Percentiles rank a stretch among this genome's conserved stretches.
phyloP scores from a whole-genome alignment of 805 yeast genomes.

The Alloascoidea africana region DNA sequence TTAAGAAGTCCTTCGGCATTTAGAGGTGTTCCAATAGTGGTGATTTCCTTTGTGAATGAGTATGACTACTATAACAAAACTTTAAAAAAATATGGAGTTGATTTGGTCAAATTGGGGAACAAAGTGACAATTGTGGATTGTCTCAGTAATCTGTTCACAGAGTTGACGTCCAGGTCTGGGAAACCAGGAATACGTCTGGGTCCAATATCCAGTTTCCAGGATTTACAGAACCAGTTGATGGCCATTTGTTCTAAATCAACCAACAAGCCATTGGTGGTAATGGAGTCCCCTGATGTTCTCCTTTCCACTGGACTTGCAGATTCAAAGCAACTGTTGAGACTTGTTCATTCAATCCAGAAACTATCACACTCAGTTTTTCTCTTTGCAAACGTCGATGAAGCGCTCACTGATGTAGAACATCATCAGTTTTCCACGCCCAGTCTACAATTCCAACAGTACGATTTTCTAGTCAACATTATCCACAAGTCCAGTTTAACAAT shows the following conservation, averaged over 20 bases:
- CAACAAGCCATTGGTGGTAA: slow-evolving; percentile 17
- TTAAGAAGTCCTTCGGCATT: not conserved
- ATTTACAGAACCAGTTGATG: not conserved
- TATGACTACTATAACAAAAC: slow-evolving; percentile 17
- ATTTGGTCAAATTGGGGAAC: slow-evolving; percentile 10
- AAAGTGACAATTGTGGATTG: slow-evolving; percentile 29
- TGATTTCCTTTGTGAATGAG: slow-evolving; percentile 22
- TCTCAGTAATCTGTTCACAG: slow-evolving; percentile 27
- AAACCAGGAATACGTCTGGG: not conserved
- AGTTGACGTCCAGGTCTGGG: no score
- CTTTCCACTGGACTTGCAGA: slow-evolving; percentile 25
- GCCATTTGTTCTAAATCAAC: not conserved
- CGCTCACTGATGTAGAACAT: slow-evolving; percentile 17
- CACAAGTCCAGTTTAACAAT: slow-evolving; percentile 38
- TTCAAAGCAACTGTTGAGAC: slow-evolving; percentile 20
- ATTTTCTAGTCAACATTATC: slow-evolving; percentile 29
- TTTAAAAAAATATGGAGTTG: slow-evolving; percentile 27
- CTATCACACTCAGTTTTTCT: slow-evolving; percentile 21
- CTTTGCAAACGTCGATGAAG: slow-evolving; percentile 23
- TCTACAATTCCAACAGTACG: slow-evolving; percentile 27
- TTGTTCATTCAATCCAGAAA: slow-evolving; percentile 20
- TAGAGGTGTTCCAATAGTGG: slow-evolving; percentile 2
- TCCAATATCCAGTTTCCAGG: not conserved
- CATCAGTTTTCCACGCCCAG: slow-evolving; percentile 12
- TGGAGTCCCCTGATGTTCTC: slow-evolving; percentile 34